Base-by-base conservation (phyloP, 1,139 yeast species). In the Insectozyma bohioensis region DNA sequence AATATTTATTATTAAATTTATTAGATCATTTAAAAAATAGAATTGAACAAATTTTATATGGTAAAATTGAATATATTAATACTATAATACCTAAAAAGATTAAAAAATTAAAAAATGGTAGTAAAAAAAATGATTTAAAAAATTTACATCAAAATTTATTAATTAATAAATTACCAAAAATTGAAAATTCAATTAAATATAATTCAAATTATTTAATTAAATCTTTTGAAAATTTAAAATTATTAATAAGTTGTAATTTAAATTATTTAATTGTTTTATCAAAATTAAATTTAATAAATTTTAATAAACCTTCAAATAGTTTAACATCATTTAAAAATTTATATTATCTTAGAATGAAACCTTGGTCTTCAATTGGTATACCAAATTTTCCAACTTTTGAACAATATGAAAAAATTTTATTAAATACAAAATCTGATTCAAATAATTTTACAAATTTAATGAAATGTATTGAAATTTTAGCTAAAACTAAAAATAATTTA, bases 301-400 rank as follows among this genome's bases (percentile, higher is more conserved):
- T 70, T 15, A 45, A 68, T 5, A 51, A 52, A 13, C 72, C 78
- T 6, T 44, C 53, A 4, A 54, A 61, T 27, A 56, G 63, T 13
- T 59, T 65, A 24, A 63, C 77, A 8, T 49, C 64, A 9, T 66
- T 71, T 28, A 78, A 78, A 40, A 51, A 71, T 25, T 57, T 81
- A n/a, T 86, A 72, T 54, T 65, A 73, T 14, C 60, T 88, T 28
- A 72, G 96, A 43, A 75, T 88, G 74, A 88, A 87, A 52, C 81
- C 95, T 3, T 87, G 85, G 63, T 77, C 85, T 12, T 75, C 90
- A 0, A 83, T 90, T 12, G 96, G 95, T 0, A 80, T 80, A 5
- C 97, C 97, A 0, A 70, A 67, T 19, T 52, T 74, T 32, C 85
- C 92, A 3, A 53, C 63, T 0, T 81, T 60, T 47, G 53, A 58